Evolutionary conservation across 441 rosid species (phyloP), one percentile per base, ranked within the genome.

Genomic region (Syzygium malaccense): DNA sequence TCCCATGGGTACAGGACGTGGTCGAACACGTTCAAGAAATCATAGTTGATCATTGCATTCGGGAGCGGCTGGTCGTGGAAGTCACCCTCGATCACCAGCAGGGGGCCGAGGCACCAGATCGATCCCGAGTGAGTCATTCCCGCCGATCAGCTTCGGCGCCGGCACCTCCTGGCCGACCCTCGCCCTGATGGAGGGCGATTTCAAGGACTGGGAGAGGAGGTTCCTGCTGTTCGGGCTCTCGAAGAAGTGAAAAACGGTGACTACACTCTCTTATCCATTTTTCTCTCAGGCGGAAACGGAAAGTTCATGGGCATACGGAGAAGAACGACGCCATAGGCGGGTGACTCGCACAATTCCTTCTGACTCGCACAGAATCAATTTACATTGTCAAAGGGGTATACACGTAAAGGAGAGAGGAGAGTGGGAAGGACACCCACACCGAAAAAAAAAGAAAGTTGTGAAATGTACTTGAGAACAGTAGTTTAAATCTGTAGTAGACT

Each of bases 11-110:
- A 95, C 66, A 96, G 95, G 89, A 98, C 99, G 89, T 96, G 98
- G 88, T 95, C 99, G 58, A 97, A 97, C 94, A 95, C 97, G 94
- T 96, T 97, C 1, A 98, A 97, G 94, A 97, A 97, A 85, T 95
- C 98, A 54, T 95, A 96, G 86, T 96, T 96, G 86, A 95, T 96
- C 26, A 93, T 93, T 86, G 90, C 96, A 86, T 95, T 92, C 41
- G 88, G 91, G 90, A 97, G 96, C 85, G 98, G 98, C 92, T 96
- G 98, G 10, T 85, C 88, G 85, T 97, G 99, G 90, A 97, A 95
- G 93, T 95, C 98, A 4, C 98, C 99, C 85, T 92, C 53, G 0
- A 96, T 71, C 10, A 96, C 98, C 88, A 95, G 90, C 87, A 98
- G 98, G 15, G 97, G 98, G 86, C 48, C 45, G 91, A 7, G 99